Conservation (phyloP, 129 eudicot species). For the Glebionis coronaria region DNA sequence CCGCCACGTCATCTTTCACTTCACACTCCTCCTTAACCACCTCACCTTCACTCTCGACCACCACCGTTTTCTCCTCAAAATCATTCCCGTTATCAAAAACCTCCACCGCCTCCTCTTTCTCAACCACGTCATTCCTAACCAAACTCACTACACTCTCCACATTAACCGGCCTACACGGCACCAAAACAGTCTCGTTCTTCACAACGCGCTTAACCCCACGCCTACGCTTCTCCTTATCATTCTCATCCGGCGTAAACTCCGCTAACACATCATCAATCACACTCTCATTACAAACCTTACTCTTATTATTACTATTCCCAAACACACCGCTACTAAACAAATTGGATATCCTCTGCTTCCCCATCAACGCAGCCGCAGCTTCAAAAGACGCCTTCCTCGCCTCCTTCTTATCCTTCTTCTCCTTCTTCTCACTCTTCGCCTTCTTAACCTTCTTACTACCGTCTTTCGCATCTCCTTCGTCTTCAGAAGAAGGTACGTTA, state of each 20-base stretch:
- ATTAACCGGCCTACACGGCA: conserved; percentile 25
- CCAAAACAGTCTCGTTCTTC: not conserved
- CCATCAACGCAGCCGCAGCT: conserved; percentile 89
- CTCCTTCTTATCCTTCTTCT: conserved; percentile 41
- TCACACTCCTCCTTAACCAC: conserved; percentile 28
- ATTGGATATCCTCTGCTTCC: conserved; percentile 67
- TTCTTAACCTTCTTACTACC: conserved; percentile 51
- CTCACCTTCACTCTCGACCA: conserved; percentile 8
- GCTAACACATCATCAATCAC: conserved; percentile 89
- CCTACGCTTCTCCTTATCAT: conserved; percentile 68
- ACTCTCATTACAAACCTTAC: conserved; percentile 51
- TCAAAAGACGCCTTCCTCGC: conserved; percentile 48
- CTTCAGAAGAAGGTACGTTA: conserved; percentile 44
- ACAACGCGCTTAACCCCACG: conserved; percentile 29
- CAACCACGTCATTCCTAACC: conserved; percentile 21
- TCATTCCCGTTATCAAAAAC: not conserved
- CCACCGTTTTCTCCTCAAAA: conserved; percentile 22
- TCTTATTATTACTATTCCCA: conserved; percentile 37
- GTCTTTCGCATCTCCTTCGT: conserved; percentile 58
- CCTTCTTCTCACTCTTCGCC: conserved; percentile 41
- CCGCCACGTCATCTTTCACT: conserved; percentile 37
- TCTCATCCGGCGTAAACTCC: conserved; percentile 81
- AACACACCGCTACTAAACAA: conserved; percentile 78
- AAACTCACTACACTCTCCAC: conserved; percentile 26
- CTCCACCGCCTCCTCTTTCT: conserved; percentile 23